These are phyloP conservation scores for Calocybe gambosa DNA, from an alignment of 1,284 basidiomycete genomes.

Conservation along the genomic window DNA sequence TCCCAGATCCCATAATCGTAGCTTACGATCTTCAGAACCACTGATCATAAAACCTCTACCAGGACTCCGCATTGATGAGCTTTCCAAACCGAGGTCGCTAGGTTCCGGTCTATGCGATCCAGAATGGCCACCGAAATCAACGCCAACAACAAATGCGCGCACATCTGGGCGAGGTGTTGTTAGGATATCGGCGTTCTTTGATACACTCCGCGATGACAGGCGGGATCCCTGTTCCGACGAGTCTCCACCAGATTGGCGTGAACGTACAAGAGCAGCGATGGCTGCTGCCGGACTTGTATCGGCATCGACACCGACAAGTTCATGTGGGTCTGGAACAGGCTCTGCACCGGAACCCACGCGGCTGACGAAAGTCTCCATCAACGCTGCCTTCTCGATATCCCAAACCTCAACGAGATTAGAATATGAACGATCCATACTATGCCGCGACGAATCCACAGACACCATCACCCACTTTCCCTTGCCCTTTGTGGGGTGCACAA, in stretches of 20 bases:
- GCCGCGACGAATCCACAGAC: constrained; percentile 55
- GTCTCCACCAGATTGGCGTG: constrained; percentile 32
- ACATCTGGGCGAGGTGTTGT: constrained; percentile 52
- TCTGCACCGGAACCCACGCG: constrained; percentile 39
- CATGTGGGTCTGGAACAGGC: constrained; percentile 44
- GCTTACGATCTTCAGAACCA: constrained; percentile 76
- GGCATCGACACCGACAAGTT: constrained; percentile 44
- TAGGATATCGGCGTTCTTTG: constrained; percentile 30
- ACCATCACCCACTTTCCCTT: constrained; percentile 88
- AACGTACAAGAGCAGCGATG: constrained; percentile 51
- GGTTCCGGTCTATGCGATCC: constrained; percentile 49
- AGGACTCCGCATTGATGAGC: constrained; percentile 29
- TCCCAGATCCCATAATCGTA: constrained; percentile 80
- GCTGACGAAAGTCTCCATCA: constrained; percentile 68
- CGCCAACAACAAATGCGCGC: constrained; percentile 57
- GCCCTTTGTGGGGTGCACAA: constrained; percentile 81
- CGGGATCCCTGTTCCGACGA: constrained; percentile 20
- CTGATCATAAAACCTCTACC: constrained; percentile 71
- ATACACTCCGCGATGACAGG: constrained; percentile 20
- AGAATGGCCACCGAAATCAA: constrained; percentile 68
- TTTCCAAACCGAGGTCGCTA: constrained; percentile 40
- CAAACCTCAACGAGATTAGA: constrained; percentile 67
- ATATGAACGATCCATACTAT: constrained; percentile 32
- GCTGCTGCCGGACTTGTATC: constrained; percentile 62
- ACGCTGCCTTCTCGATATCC: constrained; percentile 65